A percentile compares a stretch with the other conserved stretches of the same genome.
Evolutionary conservation across 192 early-diverging fungal genomes (phyloP).

Genomic region (Rhizoclosmatium sp.): DNA sequence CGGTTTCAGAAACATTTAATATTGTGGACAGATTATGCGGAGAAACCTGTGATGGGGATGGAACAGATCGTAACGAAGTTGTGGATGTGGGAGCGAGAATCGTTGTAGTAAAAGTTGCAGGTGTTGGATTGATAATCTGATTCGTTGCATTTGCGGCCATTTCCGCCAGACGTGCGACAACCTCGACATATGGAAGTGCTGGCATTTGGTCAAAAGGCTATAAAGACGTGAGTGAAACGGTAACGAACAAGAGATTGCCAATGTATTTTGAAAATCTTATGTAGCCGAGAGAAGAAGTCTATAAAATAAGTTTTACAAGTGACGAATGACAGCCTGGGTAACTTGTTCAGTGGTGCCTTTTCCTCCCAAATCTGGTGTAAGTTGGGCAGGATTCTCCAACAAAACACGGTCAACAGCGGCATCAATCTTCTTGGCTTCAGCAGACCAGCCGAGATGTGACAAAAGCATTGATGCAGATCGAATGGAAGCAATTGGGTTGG

Average conservation of each 20-base stretch:
- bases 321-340: slow-evolving; percentile 80
- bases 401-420: slow-evolving; percentile 86
- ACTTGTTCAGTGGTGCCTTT: slow-evolving; percentile 80
- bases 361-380: slow-evolving; percentile 94
- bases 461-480: slow-evolving; percentile 92
- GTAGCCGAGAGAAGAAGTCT: too few species aligned
- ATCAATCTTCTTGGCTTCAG: slow-evolving; percentile 81
- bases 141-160: neutral
- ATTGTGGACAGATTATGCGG: slow-evolving; percentile 7
- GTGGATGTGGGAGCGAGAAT: neutral
- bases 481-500: slow-evolving; percentile 96
- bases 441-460: slow-evolving; percentile 79
- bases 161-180: slow-evolving; percentile 10
- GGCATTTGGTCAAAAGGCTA: neutral
- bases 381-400: slow-evolving; percentile 55
- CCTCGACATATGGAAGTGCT: slow-evolving; percentile 4
- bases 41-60: neutral
- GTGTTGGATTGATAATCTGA: neutral
- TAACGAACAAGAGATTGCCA: too few species aligned
- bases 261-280: too few species aligned
- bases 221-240: neutral
- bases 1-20: neutral
- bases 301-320: neutral
- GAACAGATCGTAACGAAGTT: neutral
- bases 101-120: neutral